phyloP scores from a whole-genome alignment of 306 rosid genomes.

The Cicer pinnatifidum region DNA sequence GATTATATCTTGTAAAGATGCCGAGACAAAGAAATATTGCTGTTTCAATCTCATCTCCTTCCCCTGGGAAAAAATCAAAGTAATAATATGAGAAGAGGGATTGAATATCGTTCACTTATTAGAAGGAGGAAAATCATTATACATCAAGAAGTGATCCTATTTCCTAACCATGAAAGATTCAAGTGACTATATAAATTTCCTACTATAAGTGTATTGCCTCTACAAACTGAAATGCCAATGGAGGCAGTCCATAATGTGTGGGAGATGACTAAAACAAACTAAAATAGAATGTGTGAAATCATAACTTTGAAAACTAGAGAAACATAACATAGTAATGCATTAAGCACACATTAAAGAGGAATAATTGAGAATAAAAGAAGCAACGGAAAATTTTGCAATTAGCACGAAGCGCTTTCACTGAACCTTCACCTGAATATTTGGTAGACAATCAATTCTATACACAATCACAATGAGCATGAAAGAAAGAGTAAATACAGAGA shows the following conservation, averaged over 20 bases:
- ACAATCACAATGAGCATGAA: constrained; percentile 1
- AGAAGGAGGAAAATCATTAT: constrained; percentile 6
- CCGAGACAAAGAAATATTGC: constrained; percentile 75
- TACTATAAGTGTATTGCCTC: constrained; percentile 1
- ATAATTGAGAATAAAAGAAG: constrained; percentile 33
- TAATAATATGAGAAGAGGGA: constrained; percentile 28
- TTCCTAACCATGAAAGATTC: constrained; percentile 37
- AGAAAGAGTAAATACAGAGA: constrained; percentile 5
- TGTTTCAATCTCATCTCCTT: constrained; percentile 77
- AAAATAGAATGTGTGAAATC: constrained; percentile 21
- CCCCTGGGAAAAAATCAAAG: constrained; percentile 56
- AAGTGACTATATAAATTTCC: constrained; percentile 33
- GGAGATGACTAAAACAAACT: constrained; percentile 31
- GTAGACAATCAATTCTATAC: constrained; percentile 41
- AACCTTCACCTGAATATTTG: constrained; percentile 21
- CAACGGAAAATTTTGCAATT: constrained; percentile 25
- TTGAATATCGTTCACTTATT: constrained; percentile 23
- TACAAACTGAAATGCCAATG: constrained; percentile 23
- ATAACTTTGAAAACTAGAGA: constrained; percentile 25
- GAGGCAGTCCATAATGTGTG: constrained; percentile 32
- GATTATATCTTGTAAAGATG: constrained; percentile 75
- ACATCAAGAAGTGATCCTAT: constrained; percentile 29
- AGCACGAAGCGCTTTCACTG: constrained; percentile 10
- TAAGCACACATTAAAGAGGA: constrained; percentile 35
- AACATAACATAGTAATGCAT: constrained; percentile 36